Conservation (phyloP, 257 asterid genomes). For the Nyctanthes arbortristis region DNA sequence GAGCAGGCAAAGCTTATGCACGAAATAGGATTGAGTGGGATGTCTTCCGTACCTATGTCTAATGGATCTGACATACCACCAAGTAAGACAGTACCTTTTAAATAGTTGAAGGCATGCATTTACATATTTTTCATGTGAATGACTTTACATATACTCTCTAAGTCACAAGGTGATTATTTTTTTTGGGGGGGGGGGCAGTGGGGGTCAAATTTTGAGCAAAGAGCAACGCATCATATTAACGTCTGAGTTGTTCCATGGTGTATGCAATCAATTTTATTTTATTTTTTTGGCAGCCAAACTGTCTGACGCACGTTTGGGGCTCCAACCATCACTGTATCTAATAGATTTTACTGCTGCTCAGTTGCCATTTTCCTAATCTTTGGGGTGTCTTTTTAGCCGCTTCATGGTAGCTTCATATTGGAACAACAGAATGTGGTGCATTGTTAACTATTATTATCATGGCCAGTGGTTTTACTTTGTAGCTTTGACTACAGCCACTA, state of each 20-base stretch:
- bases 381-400: not conserved
- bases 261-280: no score
- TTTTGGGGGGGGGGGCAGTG: no score
- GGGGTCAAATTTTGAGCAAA: not conserved
- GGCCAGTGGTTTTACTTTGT: no score
- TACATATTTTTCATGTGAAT: not conserved
- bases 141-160: not conserved
- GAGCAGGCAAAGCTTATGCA: constrained; percentile 67
- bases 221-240: not conserved
- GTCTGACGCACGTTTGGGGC: not conserved
- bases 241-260: not conserved
- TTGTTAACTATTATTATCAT: no score
- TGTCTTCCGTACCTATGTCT: constrained; percentile 50
- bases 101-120: constrained; percentile 2
- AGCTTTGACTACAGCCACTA: no score
- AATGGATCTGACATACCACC: constrained; percentile 65
- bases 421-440: no score
- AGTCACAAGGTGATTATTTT: not conserved
- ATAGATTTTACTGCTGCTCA: not conserved
- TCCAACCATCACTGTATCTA: not conserved
- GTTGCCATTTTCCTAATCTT: not conserved
- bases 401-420: no score
- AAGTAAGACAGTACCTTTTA: constrained; percentile 47
- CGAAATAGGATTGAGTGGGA: constrained; percentile 46
- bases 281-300: not conserved